Conservation (phyloP, 805 yeast species). For the Cyberlindnera saturnus region DNA sequence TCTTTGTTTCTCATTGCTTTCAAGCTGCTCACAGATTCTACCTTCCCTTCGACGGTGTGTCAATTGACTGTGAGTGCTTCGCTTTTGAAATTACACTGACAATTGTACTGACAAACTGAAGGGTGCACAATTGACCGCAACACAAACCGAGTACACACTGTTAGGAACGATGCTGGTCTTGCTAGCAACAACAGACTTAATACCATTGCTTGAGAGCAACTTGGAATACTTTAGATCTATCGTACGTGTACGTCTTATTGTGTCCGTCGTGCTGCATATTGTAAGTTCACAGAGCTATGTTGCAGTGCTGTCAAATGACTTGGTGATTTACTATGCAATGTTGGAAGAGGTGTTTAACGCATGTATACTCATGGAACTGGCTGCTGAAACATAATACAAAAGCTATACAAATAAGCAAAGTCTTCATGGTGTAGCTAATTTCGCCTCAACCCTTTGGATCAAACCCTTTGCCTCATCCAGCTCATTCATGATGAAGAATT, state of each 20-base stretch:
- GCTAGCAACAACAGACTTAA: background rate
- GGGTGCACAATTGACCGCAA: background rate
- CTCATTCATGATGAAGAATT: slow-evolving; percentile 8
- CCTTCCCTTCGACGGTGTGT: background rate
- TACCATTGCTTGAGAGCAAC: slow-evolving; percentile 2
- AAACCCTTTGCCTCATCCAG: slow-evolving; percentile 13
- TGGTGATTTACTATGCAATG: background rate
- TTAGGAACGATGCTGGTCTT: background rate
- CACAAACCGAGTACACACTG: background rate
- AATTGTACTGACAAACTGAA: no score
- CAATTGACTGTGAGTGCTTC: background rate
- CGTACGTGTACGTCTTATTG: background rate
- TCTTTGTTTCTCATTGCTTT: background rate
- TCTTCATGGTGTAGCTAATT: background rate
- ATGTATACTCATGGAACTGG: background rate
- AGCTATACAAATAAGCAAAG: background rate
- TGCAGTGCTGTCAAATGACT: background rate
- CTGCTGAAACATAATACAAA: no score
- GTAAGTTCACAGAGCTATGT: background rate
- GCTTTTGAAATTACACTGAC: no score
- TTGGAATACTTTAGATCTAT: background rate
- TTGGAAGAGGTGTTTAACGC: slow-evolving; percentile 1
- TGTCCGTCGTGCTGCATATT: background rate
- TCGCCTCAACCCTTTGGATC: slow-evolving; percentile 12
- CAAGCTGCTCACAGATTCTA: background rate